phyloP scores from a whole-genome alignment of 2,329 filamentous ascomycete species.

The Pestalotiopsis fici region DNA sequence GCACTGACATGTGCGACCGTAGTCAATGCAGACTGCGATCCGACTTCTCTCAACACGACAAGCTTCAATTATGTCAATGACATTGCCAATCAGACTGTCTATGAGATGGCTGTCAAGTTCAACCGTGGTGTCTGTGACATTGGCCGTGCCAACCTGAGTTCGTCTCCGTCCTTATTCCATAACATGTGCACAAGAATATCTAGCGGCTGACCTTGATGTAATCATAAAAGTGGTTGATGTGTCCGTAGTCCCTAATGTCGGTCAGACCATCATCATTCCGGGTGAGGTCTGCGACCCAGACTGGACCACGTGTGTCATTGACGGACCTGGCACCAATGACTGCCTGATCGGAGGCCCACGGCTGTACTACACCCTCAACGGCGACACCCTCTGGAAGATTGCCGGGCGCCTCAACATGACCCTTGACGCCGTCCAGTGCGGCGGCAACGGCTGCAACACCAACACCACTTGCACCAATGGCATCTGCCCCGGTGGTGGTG shows the following conservation, averaged over 20 bases:
- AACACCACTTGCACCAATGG: neutral
- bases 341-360: neutral
- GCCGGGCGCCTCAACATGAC: neutral
- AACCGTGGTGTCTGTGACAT: neutral
- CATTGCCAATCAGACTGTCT: neutral
- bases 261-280: neutral
- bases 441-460: neutral
- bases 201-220: neutral
- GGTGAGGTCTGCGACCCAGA: neutral
- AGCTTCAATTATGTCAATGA: neutral
- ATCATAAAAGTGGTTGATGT: neutral
- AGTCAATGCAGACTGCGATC: too few relatives aligned
- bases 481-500: neutral
- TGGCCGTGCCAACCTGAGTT: neutral
- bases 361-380: neutral
- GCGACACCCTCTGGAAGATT: neutral
- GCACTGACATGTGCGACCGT: neutral
- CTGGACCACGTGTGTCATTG: neutral
- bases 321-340: neutral
- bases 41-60: neutral
- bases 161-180: neutral
- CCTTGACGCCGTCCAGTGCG: neutral
- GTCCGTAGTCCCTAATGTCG: neutral
- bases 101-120: neutral
- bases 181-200: neutral